Evolutionary conservation across 495 filamentous ascomycete species (phyloP), one percentile per base, ranked within the genome.

Genomic region (Penicillium coffeae): DNA sequence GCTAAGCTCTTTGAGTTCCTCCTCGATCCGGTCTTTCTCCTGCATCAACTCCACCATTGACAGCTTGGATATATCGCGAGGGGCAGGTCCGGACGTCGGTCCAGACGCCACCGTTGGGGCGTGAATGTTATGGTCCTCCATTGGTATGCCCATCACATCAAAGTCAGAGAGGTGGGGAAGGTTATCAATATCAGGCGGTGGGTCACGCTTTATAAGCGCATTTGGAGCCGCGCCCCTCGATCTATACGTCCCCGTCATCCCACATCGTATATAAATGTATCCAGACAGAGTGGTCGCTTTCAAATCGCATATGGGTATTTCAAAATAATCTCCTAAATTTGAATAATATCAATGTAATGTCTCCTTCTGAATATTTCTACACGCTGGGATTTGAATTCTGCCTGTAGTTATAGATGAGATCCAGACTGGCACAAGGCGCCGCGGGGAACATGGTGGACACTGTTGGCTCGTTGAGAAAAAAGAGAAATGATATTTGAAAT

Each of bases 21-120:
- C 83, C 67, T 97, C 94, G 36, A 95, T 70, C 22, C 76, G 76
- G 50, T 92, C 85, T 64, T 95, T 97, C 66, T 90, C 70, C 21
- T 72, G 68, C 50, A 86, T 85, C 51, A 89, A 66, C 33, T 84
- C 76, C 33, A 71, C 47, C 53, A 82, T 79, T n/a, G 84, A 78
- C 38, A 84, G 68, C 50, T 83, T 81, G 16, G 77, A 73, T 27
- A 74, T 65, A 51, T 83, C 83, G 63, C 81, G 81, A 45, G 72
- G 63, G 9, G 68, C 59, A 14, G 64, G 71, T 27, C 73, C 72
- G 42, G 81, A 78, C 22, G 84, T 82, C 21, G 85, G 84, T 42
- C 86, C 86, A 59, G 86, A 85, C 51, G 83, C 78, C 51, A 90
- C 77, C 22, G 84, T 89, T 8, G 86, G 85, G 47, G 86, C 82